Evolutionary conservation across 805 yeast genomes (phyloP), one percentile per base, ranked within the genome.

Genomic region (Yarrowia sp.): DNA sequence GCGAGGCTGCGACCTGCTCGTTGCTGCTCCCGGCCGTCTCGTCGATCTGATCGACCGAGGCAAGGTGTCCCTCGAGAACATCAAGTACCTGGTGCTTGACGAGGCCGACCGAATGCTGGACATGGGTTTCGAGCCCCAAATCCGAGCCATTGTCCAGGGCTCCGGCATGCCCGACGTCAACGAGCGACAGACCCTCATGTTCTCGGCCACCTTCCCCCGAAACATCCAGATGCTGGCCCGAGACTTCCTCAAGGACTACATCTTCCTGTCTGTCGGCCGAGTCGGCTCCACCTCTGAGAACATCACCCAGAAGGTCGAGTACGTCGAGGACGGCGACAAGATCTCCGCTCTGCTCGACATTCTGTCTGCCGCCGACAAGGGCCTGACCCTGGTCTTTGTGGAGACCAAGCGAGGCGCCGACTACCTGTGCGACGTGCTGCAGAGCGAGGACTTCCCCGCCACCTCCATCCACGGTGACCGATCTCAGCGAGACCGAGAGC

Each of bases 51-150:
- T 95, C 73, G 98, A 93, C 83, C 91, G 98, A 84, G 98, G 98
- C 76, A 84, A 87, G 75, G 91, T 95, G 74, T 92, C 98, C 53
- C 85, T 95, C 77, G 84, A 86, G 72, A 92, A 91, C 81, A 92
- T 94, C 81, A 92, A 90, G 80, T 95, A 91, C 81, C 86, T 95
- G 79, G 98, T 95, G 66, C 85, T 95, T 73, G 99, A 94, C 82
- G 99, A 94, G 85, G 99, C 99, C 77, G 99, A 95, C 83, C 91
- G 99, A 85, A 95, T 95, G 99, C 88, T 95, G 83, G 99, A 95
- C 87, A 95, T 95, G 98, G 99, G 99, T 86, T 95, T 95, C 83
- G 99, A 95, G 84, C 98, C 98, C 72, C 99, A 95, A 85, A 95
- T 95, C 78, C 91, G 99, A 86, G 90, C 92, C 79, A 94, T 95